phyloP scores from a whole-genome alignment of 257 asterid species.

The Primulina huaijiensis region DNA sequence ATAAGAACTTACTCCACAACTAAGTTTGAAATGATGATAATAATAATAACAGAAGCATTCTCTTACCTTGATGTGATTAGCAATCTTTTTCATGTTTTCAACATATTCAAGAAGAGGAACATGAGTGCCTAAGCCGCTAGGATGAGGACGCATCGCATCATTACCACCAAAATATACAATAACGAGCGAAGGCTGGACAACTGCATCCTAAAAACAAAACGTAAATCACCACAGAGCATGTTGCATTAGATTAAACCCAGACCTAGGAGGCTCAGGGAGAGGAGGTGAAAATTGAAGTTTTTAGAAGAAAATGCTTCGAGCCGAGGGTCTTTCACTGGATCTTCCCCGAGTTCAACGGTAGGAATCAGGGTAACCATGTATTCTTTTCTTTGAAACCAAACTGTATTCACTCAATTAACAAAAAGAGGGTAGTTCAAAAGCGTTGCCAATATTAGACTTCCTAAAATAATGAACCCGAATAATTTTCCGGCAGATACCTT shows the following conservation, averaged over 20 bases:
- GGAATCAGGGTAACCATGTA: not conserved
- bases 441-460: not conserved
- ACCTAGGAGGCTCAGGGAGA: not conserved
- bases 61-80: conserved; percentile 49
- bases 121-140: conserved; percentile 68
- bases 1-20: not conserved
- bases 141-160: conserved; percentile 67
- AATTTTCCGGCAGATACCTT: conserved; percentile 42
- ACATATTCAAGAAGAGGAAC: conserved; percentile 80
- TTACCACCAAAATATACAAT: conserved; percentile 89
- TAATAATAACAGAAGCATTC: not conserved
- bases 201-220: conserved; percentile 46
- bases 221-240: not conserved
- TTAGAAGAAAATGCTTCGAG: not conserved
- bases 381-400: not conserved
- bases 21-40: not conserved
- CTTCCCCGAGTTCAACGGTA: not conserved
- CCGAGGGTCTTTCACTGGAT: not conserved
- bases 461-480: not conserved
- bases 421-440: not conserved
- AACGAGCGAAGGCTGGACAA: conserved; percentile 66
- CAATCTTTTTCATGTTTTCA: conserved; percentile 76
- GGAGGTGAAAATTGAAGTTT: not conserved
- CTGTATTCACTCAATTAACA: not conserved
- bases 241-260: not conserved